Evolutionary conservation across 176 grass and related monocot species (phyloP).

Genomic region (Pontederia paniculata): DNA sequence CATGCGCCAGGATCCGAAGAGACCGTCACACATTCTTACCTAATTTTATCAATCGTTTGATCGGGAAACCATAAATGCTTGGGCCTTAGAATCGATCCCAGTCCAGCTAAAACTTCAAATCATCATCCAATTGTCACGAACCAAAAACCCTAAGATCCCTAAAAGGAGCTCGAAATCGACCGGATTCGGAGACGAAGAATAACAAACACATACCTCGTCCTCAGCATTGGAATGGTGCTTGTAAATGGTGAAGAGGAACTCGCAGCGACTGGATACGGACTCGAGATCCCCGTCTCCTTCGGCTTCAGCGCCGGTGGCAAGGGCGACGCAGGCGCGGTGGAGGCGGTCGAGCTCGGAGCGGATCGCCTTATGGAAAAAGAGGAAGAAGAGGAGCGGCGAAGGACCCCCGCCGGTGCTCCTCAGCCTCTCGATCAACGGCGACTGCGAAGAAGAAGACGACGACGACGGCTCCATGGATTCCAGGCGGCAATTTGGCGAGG

Average conservation of each 20-base stretch:
- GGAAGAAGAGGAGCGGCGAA: slow-evolving; percentile 59
- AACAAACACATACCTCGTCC: slow-evolving; percentile 39
- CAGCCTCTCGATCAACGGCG: neutral
- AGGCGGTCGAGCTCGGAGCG: slow-evolving; percentile 60
- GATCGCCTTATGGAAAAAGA: slow-evolving; percentile 94
- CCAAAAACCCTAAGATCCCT: neutral
- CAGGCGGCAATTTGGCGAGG: neutral
- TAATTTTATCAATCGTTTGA: too few species aligned
- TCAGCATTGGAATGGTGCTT: slow-evolving; percentile 78
- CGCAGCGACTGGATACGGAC: slow-evolving; percentile 24
- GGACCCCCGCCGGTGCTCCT: neutral
- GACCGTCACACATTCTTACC: too few species aligned
- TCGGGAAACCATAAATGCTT: too few species aligned
- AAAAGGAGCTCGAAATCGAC: neutral
- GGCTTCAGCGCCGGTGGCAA: slow-evolving; percentile 17
- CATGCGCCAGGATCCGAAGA: too few species aligned
- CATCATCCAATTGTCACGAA: neutral
- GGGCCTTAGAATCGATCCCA: too few species aligned
- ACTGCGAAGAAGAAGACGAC: neutral
- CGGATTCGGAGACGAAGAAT: neutral
- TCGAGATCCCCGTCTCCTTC: slow-evolving; percentile 22
- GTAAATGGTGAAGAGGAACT: slow-evolving; percentile 65
- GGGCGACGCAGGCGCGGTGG: slow-evolving; percentile 41
- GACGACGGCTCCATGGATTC: neutral
- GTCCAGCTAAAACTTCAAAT: too few species aligned